Percentiles rank a stretch among this genome's conserved stretches.
Conservation (phyloP, 2,329 filamentous ascomycete genomes). For the Bipolaris gigantea region DNA sequence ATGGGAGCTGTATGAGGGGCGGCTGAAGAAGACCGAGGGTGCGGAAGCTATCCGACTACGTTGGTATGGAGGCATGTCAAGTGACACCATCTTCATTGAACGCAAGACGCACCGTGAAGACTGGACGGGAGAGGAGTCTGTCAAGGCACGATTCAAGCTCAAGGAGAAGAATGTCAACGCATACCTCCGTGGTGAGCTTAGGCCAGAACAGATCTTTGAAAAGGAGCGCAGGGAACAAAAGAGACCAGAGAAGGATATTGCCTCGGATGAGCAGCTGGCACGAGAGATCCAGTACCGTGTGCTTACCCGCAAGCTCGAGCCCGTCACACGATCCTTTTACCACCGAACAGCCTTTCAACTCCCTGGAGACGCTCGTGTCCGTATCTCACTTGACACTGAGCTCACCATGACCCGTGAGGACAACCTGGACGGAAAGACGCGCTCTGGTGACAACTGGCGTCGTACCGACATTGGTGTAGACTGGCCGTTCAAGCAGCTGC, state of each 20-base stretch:
- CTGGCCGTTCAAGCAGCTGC: constrained; percentile 87
- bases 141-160: constrained; percentile 91
- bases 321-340: constrained; percentile 94
- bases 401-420: constrained; percentile 94
- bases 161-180: constrained; percentile 98
- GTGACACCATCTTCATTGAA: constrained; percentile 93
- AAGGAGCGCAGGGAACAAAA: constrained; percentile 95
- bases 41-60: constrained; percentile 93
- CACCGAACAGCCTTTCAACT: constrained; percentile 98
- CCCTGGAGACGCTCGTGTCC: constrained; percentile 91
- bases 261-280: constrained; percentile 85
- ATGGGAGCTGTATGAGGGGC: constrained; percentile 92
- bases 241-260: constrained; percentile 88
- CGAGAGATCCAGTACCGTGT: constrained; percentile 92
- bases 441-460: constrained; percentile 88
- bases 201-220: constrained; percentile 87
- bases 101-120: constrained; percentile 98
- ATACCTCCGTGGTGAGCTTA: constrained; percentile 81
- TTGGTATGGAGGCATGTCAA: constrained; percentile 98
- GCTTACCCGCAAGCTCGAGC: constrained; percentile 80
- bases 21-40: constrained; percentile 95
- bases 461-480: constrained; percentile 98
- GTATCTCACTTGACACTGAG: constrained; percentile 95
- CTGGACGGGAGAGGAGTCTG: constrained; percentile 98
- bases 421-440: constrained; percentile 77